Percentiles rank a stretch among this genome's conserved stretches.
phyloP scores from a whole-genome alignment of 495 filamentous ascomycete species.

The Polyplosphaeria fusca region DNA sequence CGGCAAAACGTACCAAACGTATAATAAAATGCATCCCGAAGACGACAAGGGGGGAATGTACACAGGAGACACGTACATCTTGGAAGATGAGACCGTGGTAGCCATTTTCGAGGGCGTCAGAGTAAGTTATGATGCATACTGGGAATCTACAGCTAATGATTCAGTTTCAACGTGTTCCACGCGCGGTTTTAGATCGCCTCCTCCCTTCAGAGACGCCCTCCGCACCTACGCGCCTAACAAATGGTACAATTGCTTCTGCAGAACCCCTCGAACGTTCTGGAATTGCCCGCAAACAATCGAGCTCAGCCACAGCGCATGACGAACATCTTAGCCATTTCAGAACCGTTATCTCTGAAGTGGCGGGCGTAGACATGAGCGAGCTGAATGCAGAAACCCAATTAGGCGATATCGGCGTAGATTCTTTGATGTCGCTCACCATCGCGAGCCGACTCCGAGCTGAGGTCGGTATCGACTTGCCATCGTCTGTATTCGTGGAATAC shows the following conservation, averaged over 20 bases:
- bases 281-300: background rate
- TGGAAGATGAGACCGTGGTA: slow-evolving; percentile 45
- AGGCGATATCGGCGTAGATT: slow-evolving; percentile 16
- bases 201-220: slow-evolving; percentile 4
- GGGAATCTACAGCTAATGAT: too few relatives aligned
- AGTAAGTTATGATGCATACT: slow-evolving; percentile 40
- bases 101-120: slow-evolving; percentile 40
- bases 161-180: too few relatives aligned
- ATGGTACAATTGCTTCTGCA: background rate
- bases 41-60: slow-evolving; percentile 33
- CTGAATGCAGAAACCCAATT: slow-evolving; percentile 6
- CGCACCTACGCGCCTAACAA: background rate
- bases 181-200: slow-evolving; percentile 40
- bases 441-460: background rate
- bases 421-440: slow-evolving; percentile 4
- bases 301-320: background rate
- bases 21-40: slow-evolving; percentile 45
- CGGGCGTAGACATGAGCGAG: background rate
- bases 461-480: background rate
- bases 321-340: background rate
- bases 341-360: slow-evolving; percentile 2
- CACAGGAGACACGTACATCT: slow-evolving; percentile 45
- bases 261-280: background rate
- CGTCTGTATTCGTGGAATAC: background rate
- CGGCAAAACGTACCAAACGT: slow-evolving; percentile 40